Percentiles rank a stretch among this genome's conserved stretches.
Evolutionary conservation across 75 land plant genomes (phyloP).

Genomic region (Pinus taeda): DNA sequence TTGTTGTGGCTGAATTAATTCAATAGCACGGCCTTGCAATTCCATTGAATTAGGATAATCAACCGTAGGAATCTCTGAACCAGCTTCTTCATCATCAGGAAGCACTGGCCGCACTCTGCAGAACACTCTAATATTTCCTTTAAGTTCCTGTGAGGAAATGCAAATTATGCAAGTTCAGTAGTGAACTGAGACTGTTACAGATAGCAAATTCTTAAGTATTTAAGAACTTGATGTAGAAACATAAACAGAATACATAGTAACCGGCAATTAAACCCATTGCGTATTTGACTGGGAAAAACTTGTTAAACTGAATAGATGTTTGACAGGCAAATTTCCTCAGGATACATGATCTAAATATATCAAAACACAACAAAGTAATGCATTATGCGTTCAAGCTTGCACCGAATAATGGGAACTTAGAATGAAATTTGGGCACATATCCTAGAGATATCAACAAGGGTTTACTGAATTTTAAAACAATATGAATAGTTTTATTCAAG

Average conservation of each 20-base stretch:
- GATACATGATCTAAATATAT: too few species aligned
- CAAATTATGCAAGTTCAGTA: background rate
- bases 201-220: background rate
- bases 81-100: constrained; percentile 20
- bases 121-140: constrained; percentile 35
- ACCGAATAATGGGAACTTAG: background rate
- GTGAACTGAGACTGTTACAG: background rate
- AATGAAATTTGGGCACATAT: background rate
- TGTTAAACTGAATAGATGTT: background rate
- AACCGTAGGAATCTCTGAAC: constrained; percentile 16
- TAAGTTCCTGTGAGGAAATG: constrained; percentile 23
- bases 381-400: background rate
- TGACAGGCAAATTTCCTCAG: background rate
- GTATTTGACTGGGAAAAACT: background rate
- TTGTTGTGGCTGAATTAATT: constrained; percentile 28
- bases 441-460: background rate
- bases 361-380: background rate
- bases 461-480: background rate
- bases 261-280: background rate
- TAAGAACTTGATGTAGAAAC: background rate
- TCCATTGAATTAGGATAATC: constrained; percentile 22
- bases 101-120: constrained; percentile 33
- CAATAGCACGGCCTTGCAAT: constrained; percentile 26
- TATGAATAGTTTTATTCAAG: background rate
- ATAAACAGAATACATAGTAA: background rate